phyloP scores from a whole-genome alignment of 371 early-diverging fungal genomes.

The Zancudomyces culisetae region DNA sequence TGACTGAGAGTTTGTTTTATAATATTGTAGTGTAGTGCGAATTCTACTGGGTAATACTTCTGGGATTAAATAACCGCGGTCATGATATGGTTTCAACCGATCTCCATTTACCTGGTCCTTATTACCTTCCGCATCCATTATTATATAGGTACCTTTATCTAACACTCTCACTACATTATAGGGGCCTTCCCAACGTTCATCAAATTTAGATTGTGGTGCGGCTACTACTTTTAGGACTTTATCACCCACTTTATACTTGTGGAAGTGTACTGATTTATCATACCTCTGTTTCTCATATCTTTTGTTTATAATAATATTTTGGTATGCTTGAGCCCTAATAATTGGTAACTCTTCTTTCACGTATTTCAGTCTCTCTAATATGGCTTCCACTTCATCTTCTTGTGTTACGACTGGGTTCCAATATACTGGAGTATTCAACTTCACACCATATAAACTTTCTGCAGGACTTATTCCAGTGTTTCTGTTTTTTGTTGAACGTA shows the following conservation, averaged over 20 bases:
- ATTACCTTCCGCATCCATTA: neutral
- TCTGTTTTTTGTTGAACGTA: neutral
- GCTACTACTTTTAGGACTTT: neutral
- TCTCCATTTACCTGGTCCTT: neutral
- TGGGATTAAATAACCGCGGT: neutral
- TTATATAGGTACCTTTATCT: neutral
- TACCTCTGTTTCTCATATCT: neutral
- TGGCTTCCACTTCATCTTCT: neutral
- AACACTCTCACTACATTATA: neutral
- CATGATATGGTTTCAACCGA: neutral
- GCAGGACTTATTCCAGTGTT: neutral
- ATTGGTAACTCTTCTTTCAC: neutral
- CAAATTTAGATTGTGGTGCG: neutral
- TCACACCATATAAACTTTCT: neutral
- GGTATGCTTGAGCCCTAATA: neutral
- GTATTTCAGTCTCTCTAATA: neutral
- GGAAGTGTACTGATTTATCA: neutral
- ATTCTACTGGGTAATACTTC: neutral
- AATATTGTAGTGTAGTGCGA: neutral
- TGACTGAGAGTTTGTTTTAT: too few relatives aligned
- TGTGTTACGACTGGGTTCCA: neutral
- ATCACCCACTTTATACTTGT: neutral
- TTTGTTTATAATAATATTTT: neutral
- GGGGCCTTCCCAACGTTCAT: neutral
- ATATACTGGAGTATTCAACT: neutral